Percentiles rank a stretch among this genome's conserved stretches.
These are phyloP conservation scores for Filobasidium wieringae DNA, from an alignment of 768 basidiomycete genomes.

Conservation along the genomic window DNA sequence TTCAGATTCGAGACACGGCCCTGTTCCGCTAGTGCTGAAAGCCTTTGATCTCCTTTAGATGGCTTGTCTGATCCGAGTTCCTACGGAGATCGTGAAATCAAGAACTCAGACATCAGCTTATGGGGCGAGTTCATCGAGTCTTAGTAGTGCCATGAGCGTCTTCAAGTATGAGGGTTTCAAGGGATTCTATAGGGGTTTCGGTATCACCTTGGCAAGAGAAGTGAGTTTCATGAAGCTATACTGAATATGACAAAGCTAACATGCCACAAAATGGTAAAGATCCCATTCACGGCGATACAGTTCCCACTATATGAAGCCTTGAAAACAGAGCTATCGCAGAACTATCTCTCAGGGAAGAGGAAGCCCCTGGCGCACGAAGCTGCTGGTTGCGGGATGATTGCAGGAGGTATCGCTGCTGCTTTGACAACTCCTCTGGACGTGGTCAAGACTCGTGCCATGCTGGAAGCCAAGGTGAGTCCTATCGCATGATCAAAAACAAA, in stretches of 20 bases:
- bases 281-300: slow-evolving; percentile 90
- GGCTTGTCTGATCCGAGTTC: slow-evolving; percentile 85
- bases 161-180: slow-evolving; percentile 51
- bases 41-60: slow-evolving; percentile 32
- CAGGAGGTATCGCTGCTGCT: slow-evolving; percentile 80
- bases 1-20: background rate
- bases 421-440: slow-evolving; percentile 92
- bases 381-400: slow-evolving; percentile 76
- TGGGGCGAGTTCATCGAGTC: slow-evolving; percentile 36
- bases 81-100: slow-evolving; percentile 92
- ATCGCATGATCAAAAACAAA: background rate
- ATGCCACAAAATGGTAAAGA: slow-evolving; percentile 45
- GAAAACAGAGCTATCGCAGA: slow-evolving; percentile 53
- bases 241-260: background rate
- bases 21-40: no score
- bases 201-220: slow-evolving; percentile 62
- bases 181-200: slow-evolving; percentile 83
- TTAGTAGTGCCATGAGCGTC: slow-evolving; percentile 34
- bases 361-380: slow-evolving; percentile 43
- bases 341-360: slow-evolving; percentile 45
- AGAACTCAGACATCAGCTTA: slow-evolving; percentile 78
- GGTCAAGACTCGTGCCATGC: slow-evolving; percentile 92
- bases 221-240: slow-evolving; percentile 35
- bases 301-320: slow-evolving; percentile 89
- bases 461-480: slow-evolving; percentile 62